Percentiles rank a stretch among this genome's conserved stretches.
Evolutionary conservation across 148 eudicot species (phyloP).

Genomic region (Oxyria digyna): DNA sequence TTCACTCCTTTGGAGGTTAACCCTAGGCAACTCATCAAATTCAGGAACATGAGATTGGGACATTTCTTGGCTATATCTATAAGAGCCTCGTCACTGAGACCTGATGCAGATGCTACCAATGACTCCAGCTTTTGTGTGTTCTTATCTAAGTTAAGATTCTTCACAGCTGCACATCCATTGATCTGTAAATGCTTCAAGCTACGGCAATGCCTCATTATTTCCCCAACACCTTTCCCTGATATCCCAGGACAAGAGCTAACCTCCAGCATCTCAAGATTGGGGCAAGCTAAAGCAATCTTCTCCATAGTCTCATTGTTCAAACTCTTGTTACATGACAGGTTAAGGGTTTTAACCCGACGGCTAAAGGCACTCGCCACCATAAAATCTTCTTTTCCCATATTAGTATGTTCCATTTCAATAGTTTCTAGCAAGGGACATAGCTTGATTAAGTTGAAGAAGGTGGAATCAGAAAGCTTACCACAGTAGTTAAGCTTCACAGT

Average conservation of each 20-base stretch:
- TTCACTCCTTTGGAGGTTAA: conserved; percentile 2
- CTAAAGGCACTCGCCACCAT: conserved; percentile 16
- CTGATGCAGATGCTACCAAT: conserved; percentile 36
- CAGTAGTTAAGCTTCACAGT: conserved; percentile 35
- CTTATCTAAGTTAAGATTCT: conserved; percentile 31
- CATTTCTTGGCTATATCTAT: neutral
- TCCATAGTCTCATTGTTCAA: conserved; percentile 38
- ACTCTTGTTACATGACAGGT: conserved; percentile 21
- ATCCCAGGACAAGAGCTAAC: conserved; percentile 29
- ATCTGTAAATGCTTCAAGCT: conserved; percentile 35
- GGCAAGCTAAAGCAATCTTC: conserved; percentile 36
- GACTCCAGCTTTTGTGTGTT: conserved; percentile 32
- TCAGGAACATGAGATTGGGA: neutral
- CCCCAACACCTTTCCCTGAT: conserved; percentile 37
- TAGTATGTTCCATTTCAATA: conserved; percentile 38
- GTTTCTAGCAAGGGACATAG: conserved; percentile 30
- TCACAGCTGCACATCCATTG: conserved; percentile 28
- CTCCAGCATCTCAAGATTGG: conserved; percentile 40
- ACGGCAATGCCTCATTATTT: conserved; percentile 26
- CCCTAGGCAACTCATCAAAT: conserved; percentile 2
- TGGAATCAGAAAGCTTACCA: conserved; percentile 20
- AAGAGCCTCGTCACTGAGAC: conserved; percentile 15
- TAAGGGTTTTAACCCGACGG: conserved; percentile 22
- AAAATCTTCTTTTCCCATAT: conserved; percentile 22
- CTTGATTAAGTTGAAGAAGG: conserved; percentile 30